phyloP scores from a whole-genome alignment of 2,329 filamentous ascomycete species.

The Fusarium temperatum region DNA sequence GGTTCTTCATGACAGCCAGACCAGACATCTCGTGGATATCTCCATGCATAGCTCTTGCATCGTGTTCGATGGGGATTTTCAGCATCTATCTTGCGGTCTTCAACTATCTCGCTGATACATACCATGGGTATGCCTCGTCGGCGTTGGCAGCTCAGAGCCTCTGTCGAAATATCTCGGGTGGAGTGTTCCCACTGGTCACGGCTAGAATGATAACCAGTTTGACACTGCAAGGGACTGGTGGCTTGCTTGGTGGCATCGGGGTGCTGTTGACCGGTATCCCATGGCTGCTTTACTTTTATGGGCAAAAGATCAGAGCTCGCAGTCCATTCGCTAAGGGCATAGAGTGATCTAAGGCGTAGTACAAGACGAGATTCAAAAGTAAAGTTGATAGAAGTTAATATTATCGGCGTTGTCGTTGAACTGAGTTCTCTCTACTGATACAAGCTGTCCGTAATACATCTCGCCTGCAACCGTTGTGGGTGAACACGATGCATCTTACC shows the following conservation, averaged over 20 bases:
- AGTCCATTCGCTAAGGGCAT: constrained; percentile 64
- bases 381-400: too few species aligned
- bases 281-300: constrained; percentile 73
- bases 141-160: constrained; percentile 89
- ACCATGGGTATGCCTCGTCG: constrained; percentile 84
- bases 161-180: constrained; percentile 84
- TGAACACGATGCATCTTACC: too few species aligned
- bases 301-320: constrained; percentile 67
- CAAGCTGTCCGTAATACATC: too few species aligned
- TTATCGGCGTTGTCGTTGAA: accelerated
- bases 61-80: constrained; percentile 74
- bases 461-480: accelerated
- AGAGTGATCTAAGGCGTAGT: background rate
- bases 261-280: constrained; percentile 70
- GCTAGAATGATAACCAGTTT: constrained; percentile 72
- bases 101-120: constrained; percentile 93
- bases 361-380: accelerated
- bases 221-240: constrained; percentile 68
- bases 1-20: constrained; percentile 72
- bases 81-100: constrained; percentile 77
- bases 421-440: too few species aligned
- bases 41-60: constrained; percentile 67
- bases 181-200: constrained; percentile 83
- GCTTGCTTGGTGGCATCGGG: constrained; percentile 69
- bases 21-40: constrained; percentile 68